A percentile compares a stretch with the other conserved stretches of the same genome.
These are phyloP conservation scores for Avena sativa DNA, from an alignment of 176 grass and related monocot genomes.

Conservation along the genomic window DNA sequence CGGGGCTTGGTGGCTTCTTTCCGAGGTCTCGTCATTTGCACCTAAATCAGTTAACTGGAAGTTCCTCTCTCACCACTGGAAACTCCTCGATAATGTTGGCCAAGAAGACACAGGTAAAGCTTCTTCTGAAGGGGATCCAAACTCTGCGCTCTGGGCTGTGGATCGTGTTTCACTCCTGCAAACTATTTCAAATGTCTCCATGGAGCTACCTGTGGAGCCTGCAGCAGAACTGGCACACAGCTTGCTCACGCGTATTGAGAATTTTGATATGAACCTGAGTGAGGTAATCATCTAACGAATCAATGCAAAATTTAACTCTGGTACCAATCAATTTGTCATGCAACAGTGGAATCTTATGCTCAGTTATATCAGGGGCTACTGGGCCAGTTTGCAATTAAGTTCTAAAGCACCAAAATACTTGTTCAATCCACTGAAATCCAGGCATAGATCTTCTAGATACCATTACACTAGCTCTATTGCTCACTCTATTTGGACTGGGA, in stretches of 20 bases:
- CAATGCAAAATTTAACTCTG: conserved; percentile 23
- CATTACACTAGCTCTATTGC: conserved; percentile 15
- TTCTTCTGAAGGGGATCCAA: conserved; percentile 59
- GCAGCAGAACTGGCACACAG: conserved; percentile 83
- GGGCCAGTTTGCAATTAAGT: conserved; percentile 16
- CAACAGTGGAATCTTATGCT: neutral
- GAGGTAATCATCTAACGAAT: conserved; percentile 66
- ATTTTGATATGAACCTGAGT: conserved; percentile 92
- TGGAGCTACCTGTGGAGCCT: conserved; percentile 81
- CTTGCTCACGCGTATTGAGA: conserved; percentile 76
- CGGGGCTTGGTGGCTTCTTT: conserved; percentile 94
- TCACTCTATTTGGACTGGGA: neutral
- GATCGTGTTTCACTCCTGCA: conserved; percentile 88
- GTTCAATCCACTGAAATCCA: conserved; percentile 11
- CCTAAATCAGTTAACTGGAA: conserved; percentile 85
- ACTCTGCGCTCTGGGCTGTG: conserved; percentile 70
- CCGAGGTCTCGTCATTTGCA: conserved; percentile 74
- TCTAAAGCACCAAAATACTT: conserved; percentile 3
- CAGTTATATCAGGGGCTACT: neutral
- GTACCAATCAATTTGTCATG: conserved; percentile 9
- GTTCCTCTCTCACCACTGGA: conserved; percentile 92
- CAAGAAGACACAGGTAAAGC: conserved; percentile 52
- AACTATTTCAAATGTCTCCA: conserved; percentile 93
- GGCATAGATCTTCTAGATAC: neutral
- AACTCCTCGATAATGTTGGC: conserved; percentile 79